phyloP scores from a whole-genome alignment of 305 asterid species.

The Fraxinus velutina region DNA sequence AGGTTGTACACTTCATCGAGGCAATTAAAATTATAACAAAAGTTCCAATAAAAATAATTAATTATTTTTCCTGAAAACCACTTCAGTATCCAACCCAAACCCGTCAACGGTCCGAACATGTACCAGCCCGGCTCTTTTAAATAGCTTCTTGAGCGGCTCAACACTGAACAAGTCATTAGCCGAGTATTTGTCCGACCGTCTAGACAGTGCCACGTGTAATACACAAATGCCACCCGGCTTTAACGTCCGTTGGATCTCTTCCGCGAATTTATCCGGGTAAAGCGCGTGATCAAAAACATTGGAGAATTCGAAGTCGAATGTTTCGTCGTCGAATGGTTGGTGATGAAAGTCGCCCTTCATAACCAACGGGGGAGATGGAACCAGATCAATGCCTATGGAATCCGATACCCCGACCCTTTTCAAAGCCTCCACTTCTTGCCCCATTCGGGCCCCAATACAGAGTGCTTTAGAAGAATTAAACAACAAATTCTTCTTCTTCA shows the following conservation, averaged over 20 bases:
- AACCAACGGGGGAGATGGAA: conserved; percentile 71
- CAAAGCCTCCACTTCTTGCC: conserved; percentile 79
- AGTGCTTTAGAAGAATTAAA: conserved; percentile 47
- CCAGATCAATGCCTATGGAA: conserved; percentile 71
- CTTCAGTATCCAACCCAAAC: conserved; percentile 70
- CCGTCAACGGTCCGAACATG: conserved; percentile 50
- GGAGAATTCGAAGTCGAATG: conserved; percentile 71
- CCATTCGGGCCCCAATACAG: conserved; percentile 70
- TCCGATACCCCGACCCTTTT: conserved; percentile 56
- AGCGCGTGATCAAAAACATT: conserved; percentile 81
- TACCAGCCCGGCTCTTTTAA: conserved; percentile 49
- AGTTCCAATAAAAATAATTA: background rate
- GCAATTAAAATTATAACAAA: background rate
- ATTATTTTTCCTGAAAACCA: conserved; percentile 45
- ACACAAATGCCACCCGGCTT: conserved; percentile 61
- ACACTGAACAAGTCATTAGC: conserved; percentile 64
- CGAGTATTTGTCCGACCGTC: conserved; percentile 70
- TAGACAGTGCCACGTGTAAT: conserved; percentile 57
- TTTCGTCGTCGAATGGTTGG: conserved; percentile 59
- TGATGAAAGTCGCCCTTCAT: conserved; percentile 64
- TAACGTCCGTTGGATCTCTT: conserved; percentile 80
- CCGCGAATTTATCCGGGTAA: conserved; percentile 61
- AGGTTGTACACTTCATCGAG: background rate
- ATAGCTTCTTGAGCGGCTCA: conserved; percentile 61
- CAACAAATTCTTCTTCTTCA: conserved; percentile 34